Conservation (phyloP, 345 rosid species). For the Moringa oleifera region DNA sequence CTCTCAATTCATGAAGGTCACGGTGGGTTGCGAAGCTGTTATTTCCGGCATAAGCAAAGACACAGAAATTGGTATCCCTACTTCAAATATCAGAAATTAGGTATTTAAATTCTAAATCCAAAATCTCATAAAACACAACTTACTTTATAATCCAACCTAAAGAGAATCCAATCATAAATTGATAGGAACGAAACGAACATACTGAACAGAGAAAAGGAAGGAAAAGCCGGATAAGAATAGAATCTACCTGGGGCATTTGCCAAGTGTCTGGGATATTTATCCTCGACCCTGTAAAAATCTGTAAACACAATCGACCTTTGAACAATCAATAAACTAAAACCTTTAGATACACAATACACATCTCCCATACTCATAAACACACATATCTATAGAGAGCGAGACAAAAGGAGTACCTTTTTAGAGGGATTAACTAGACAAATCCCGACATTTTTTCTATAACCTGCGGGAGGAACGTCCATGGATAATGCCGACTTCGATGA, state of each 20-base stretch:
- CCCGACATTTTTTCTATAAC: conserved; percentile 71
- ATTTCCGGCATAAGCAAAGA: not conserved
- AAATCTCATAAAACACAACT: too few species aligned
- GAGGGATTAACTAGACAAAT: conserved; percentile 62
- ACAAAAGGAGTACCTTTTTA: conserved; percentile 40
- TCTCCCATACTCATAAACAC: not conserved
- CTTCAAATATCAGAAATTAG: too few species aligned
- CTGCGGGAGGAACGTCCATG: conserved; percentile 70
- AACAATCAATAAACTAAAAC: conserved; percentile 2
- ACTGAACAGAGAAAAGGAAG: too few species aligned
- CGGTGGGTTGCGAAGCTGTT: not conserved
- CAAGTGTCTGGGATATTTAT: conserved; percentile 61
- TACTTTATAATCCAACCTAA: not conserved
- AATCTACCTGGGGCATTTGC: conserved; percentile 82
- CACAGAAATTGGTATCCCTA: not conserved
- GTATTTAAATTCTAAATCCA: too few species aligned
- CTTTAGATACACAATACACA: not conserved
- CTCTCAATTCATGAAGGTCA: too few species aligned
- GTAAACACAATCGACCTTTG: conserved; percentile 11
- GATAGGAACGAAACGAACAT: too few species aligned
- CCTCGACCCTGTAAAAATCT: conserved; percentile 70
- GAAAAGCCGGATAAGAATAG: not conserved
- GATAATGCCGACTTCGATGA: conserved; percentile 22
- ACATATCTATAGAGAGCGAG: not conserved
- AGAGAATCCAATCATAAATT: not conserved